Evolutionary conservation across 2,329 filamentous ascomycete species (phyloP).

Genomic region (Aspergillus vadensis): DNA sequence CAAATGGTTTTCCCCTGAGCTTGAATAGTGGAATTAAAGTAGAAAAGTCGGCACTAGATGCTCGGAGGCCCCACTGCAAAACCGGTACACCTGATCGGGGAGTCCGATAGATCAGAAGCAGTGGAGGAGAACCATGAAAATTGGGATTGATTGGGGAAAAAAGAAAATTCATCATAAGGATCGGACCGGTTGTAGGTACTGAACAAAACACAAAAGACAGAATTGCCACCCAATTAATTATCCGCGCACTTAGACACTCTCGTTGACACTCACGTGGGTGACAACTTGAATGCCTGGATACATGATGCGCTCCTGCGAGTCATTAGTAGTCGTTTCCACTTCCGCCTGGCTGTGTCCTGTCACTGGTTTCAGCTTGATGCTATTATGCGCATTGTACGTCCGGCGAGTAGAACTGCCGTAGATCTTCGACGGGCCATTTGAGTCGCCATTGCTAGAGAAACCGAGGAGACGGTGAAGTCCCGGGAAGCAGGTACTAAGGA

Average conservation of each 20-base stretch:
- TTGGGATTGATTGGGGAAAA: too few species aligned
- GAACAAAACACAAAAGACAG: neutral
- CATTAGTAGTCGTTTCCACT: constrained; percentile 12
- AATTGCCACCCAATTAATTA: neutral
- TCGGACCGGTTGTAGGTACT: neutral
- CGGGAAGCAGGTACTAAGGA: constrained; percentile 21
- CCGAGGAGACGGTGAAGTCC: constrained; percentile 15
- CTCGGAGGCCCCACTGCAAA: too few species aligned
- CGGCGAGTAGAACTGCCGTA: constrained; percentile 16
- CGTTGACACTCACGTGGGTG: constrained; percentile 3
- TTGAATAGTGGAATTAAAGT: too few species aligned
- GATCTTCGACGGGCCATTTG: constrained; percentile 14
- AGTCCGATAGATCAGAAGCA: too few species aligned
- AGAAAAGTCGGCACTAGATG: too few species aligned
- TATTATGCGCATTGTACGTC: constrained; percentile 12
- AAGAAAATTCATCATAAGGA: neutral
- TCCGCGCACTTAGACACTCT: neutral
- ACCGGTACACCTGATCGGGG: too few species aligned
- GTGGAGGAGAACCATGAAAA: too few species aligned
- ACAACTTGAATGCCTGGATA: constrained; percentile 11
- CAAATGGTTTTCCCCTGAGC: too few species aligned
- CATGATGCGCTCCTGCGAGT: constrained; percentile 18
- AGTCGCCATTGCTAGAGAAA: constrained; percentile 10
- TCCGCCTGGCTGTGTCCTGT: constrained; percentile 8
- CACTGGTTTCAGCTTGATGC: constrained; percentile 11